Conservation (phyloP, 345 rosid species). For the Erysimum cheiranthoides region DNA sequence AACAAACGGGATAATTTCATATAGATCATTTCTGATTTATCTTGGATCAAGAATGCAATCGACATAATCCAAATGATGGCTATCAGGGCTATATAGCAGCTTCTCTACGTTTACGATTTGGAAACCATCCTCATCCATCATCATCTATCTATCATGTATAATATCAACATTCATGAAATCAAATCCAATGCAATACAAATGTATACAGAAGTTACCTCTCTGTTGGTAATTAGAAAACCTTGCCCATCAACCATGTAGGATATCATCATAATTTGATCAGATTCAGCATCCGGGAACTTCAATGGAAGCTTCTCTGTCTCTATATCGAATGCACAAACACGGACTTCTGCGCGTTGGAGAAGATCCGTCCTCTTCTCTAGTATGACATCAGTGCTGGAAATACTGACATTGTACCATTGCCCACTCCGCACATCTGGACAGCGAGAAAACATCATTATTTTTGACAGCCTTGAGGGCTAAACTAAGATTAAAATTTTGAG, state of each 20-base stretch:
- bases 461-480: slow-evolving; percentile 17
- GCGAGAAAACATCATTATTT: slow-evolving; percentile 35
- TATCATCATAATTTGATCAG: slow-evolving; percentile 90
- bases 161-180: slow-evolving; percentile 2
- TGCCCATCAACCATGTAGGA: slow-evolving; percentile 98
- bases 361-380: slow-evolving; percentile 82
- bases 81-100: slow-evolving; percentile 1
- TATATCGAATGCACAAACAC: slow-evolving; percentile 95
- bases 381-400: slow-evolving; percentile 66
- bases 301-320: slow-evolving; percentile 92
- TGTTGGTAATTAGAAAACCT: slow-evolving; percentile 89
- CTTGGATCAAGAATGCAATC: slow-evolving; percentile 13
- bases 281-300: slow-evolving; percentile 95
- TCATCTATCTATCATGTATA: too few relatives aligned
- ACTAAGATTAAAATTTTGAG: slow-evolving; percentile 14
- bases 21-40: slow-evolving; percentile 11
- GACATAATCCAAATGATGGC: slow-evolving; percentile 15
- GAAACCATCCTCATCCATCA: slow-evolving; percentile 16
- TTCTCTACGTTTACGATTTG: slow-evolving; percentile 1
- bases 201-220: slow-evolving; percentile 70
- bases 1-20: background rate
- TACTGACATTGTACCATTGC: slow-evolving; percentile 91
- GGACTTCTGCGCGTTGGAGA: slow-evolving; percentile 96
- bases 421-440: slow-evolving; percentile 83
- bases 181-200: slow-evolving; percentile 23